A percentile compares a stretch with the other conserved stretches of the same genome.
Evolutionary conservation across 345 rosid genomes (phyloP).

Genomic region (Eucalyptus leucophloia): DNA sequence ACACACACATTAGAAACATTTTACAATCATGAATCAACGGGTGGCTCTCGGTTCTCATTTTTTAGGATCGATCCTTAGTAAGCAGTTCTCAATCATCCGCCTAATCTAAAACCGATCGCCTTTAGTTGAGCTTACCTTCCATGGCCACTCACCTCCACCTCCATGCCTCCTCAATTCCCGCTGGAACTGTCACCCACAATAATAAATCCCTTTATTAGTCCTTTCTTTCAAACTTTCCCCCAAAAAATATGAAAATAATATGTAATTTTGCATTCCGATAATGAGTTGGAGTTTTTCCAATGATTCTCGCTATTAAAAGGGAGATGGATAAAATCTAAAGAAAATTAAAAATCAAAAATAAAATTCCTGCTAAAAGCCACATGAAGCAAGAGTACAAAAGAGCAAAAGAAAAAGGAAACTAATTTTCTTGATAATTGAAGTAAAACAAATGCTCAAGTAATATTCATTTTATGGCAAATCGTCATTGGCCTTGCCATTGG

Average conservation of each 20-base stretch:
- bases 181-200: not conserved
- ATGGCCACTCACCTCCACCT: not conserved
- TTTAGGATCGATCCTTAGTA: fast-evolving
- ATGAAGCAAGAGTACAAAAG: not conserved
- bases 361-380: not conserved
- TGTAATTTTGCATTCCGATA: not conserved
- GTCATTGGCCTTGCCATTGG: not conserved
- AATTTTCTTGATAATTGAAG: not conserved
- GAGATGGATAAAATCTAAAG: not conserved
- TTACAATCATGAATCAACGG: too few species aligned
- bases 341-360: not conserved
- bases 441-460: not conserved
- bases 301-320: not conserved
- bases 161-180: not conserved
- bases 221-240: not conserved
- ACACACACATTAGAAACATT: not conserved
- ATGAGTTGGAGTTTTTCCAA: not conserved
- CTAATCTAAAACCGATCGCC: too few species aligned
- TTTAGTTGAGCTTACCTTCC: too few species aligned
- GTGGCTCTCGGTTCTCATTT: too few species aligned
- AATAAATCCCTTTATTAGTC: not conserved
- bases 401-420: not conserved
- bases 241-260: not conserved
- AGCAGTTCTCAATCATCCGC: too few species aligned
- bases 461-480: not conserved